Evolutionary conservation across 176 grass and related monocot genomes (phyloP).

Genomic region (Carex kokanica): DNA sequence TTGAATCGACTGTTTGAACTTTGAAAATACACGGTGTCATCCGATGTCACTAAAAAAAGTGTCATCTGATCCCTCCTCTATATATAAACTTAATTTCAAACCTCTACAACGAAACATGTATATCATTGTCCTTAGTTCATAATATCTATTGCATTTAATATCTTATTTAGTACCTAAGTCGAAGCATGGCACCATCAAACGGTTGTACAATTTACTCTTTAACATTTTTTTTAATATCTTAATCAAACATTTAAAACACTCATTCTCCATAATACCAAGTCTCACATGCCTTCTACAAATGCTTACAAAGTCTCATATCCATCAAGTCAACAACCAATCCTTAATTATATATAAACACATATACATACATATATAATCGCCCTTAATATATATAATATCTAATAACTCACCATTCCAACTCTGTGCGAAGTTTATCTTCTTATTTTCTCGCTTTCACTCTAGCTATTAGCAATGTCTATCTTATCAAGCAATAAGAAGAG

Average conservation of each 20-base stretch:
- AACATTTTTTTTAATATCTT: background rate
- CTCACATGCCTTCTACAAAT: background rate
- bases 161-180: no score
- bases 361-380: background rate
- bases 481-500: constrained; percentile 10
- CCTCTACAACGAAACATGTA: background rate
- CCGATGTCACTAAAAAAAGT: no score
- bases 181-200: no score
- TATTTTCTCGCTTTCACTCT: background rate
- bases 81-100: background rate
- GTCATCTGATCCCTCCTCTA: no score
- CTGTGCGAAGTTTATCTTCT: background rate
- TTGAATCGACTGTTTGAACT: no score
- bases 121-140: no score
- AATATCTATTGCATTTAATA: background rate
- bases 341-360: background rate
- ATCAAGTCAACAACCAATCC: background rate
- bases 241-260: background rate
- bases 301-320: background rate
- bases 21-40: no score
- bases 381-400: background rate
- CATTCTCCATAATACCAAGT: background rate
- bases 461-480: background rate
- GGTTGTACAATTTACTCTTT: constrained; percentile 14
- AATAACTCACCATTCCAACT: background rate